Base-by-base conservation (phyloP, 495 filamentous ascomycete species). In the Penicillium roqueforti region DNA sequence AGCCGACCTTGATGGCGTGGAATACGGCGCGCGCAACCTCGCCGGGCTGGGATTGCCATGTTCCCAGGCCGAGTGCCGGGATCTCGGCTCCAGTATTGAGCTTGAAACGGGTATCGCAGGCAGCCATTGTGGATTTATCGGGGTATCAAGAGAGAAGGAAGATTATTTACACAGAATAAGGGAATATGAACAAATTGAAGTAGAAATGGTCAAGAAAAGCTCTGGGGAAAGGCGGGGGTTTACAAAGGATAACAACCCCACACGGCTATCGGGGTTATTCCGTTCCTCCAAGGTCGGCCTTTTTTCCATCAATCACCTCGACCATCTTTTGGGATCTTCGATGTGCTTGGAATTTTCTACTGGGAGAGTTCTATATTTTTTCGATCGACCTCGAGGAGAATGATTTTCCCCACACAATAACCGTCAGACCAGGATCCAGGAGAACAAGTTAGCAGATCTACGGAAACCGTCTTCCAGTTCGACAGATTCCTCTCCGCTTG, bases 31-130 rank as follows among this genome's bases (percentile, higher is more conserved):
- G 69, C 26, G 73, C 68, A 53, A 81, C 80, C 56, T 83, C 75
- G 42, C 87, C 87, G 4, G 85, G 76, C 0, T 67, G 76, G 6
- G 84, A 82, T 70, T 93, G 87, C 89, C 89, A 89, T 50, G 86
- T 89, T 66, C 85, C 83, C 9, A 92, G 75, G 4, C 87, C 89
- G 13, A 92, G 59, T 25, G 88, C 86, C 26, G 89, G 89, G 63
- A 93, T 91, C 54, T 81, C 74, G 34, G 80, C 77, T 52, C 87
- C 88, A 31, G 80, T 91, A 76, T 92, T 93, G 60, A 93, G 82
- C 62, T 83, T 86, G 71, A 85, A 86, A 41, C 59, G 65, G 41
- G 67, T 62, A 47, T 78, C 72, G 41, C 67, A 66, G 29, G 67
- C 65, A 56, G 69, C 59, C 66, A 71, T 70, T 55, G 19, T 69